phyloP scores from a whole-genome alignment of 768 basidiomycete genomes.

The Termitomyces sp. region DNA sequence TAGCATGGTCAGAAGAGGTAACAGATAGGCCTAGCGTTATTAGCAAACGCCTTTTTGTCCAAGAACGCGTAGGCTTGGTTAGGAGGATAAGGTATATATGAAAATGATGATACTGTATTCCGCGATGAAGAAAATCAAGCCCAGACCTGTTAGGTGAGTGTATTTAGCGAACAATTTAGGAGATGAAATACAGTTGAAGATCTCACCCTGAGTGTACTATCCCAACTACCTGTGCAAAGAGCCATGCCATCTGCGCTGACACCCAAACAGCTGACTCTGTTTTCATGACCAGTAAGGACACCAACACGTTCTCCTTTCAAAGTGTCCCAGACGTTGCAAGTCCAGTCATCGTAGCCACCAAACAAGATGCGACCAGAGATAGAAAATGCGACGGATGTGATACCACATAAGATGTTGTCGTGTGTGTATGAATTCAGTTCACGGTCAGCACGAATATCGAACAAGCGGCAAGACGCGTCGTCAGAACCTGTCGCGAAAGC shows the following conservation, averaged over 20 bases:
- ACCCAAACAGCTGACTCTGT: constrained; percentile 94
- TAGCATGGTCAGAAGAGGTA: constrained; percentile 45
- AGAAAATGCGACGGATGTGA: constrained; percentile 98
- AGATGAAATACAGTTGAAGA: neutral
- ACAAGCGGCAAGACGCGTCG: constrained; percentile 96
- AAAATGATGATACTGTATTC: constrained; percentile 12
- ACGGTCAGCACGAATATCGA: constrained; percentile 96
- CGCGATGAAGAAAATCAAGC: constrained; percentile 47
- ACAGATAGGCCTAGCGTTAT: constrained; percentile 28
- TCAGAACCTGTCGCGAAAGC: constrained; percentile 99
- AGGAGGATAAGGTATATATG: constrained; percentile 19
- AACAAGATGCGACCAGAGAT: constrained; percentile 96
- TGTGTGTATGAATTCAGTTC: constrained; percentile 97
- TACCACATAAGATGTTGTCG: constrained; percentile 98
- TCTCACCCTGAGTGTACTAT: constrained; percentile 90
- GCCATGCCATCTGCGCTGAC: constrained; percentile 98
- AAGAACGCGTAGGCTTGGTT: constrained; percentile 11
- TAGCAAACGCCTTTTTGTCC: constrained; percentile 17
- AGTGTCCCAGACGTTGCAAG: constrained; percentile 99
- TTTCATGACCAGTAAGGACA: constrained; percentile 96
- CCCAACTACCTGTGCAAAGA: constrained; percentile 98
- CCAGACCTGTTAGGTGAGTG: constrained; percentile 59
- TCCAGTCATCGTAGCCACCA: constrained; percentile 99
- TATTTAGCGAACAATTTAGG: constrained; percentile 7
- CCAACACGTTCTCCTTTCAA: constrained; percentile 98